Conservation (phyloP, 345 rosid species). For the Nephelium lappaceum region DNA sequence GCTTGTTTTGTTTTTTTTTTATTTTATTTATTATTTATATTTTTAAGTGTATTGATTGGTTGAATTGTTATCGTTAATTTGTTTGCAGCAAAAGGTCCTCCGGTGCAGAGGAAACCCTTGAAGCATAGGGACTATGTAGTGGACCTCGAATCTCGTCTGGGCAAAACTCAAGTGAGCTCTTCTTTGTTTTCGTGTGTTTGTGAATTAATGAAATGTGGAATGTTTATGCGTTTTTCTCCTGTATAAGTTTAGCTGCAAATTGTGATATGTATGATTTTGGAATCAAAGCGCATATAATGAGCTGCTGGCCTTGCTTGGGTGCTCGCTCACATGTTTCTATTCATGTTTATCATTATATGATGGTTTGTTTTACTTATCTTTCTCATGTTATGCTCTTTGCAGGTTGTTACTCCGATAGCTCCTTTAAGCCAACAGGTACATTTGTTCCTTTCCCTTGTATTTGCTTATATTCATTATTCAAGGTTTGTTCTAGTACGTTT, state of each 20-base stretch:
- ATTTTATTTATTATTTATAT: no score
- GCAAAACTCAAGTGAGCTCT: slow-evolving; percentile 79
- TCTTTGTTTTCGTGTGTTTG: not conserved
- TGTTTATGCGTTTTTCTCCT: not conserved
- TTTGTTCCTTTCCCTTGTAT: not conserved
- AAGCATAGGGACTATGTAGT: slow-evolving; percentile 98
- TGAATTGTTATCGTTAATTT: not conserved
- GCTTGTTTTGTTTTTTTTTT: not conserved
- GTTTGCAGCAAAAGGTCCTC: slow-evolving; percentile 77
- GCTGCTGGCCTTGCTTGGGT: not conserved
- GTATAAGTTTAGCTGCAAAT: not conserved
- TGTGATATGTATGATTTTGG: not conserved
- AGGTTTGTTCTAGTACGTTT: not conserved
- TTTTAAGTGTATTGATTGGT: not conserved
- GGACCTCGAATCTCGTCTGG: slow-evolving; percentile 93
- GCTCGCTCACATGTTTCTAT: not conserved
- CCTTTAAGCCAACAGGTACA: slow-evolving; percentile 96
- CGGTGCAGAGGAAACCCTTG: slow-evolving; percentile 93
- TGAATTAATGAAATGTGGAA: not conserved
- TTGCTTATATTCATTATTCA: not conserved
- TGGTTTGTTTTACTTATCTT: not conserved
- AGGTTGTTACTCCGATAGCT: slow-evolving; percentile 99
- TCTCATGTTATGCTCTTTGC: slow-evolving; percentile 25
- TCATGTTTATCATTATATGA: not conserved
- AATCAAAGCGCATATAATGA: not conserved